Evolutionary conservation across 2,329 filamentous ascomycete species (phyloP).

Genomic region (Fusarium secorum): DNA sequence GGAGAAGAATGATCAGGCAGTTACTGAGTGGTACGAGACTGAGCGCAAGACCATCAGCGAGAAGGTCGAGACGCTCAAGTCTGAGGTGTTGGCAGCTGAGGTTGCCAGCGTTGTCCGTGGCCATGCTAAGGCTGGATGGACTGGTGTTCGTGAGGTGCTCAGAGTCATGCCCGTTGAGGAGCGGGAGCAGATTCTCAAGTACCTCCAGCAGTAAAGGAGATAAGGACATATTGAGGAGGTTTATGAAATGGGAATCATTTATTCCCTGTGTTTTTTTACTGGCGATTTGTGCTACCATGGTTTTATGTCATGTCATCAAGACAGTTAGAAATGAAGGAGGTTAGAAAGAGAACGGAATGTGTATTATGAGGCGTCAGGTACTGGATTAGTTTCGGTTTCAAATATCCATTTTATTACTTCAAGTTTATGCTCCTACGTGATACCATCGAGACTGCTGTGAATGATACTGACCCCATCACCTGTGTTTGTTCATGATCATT

Average conservation of each 20-base stretch:
- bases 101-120: constrained; percentile 55
- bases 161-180: constrained; percentile 88
- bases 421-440: neutral
- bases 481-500: neutral
- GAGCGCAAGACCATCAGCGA: constrained; percentile 83
- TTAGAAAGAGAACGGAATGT: constrained; percentile 31
- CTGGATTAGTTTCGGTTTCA: constrained; percentile 33
- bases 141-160: constrained; percentile 85
- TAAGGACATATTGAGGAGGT: neutral
- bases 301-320: constrained; percentile 34
- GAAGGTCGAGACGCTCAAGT: constrained; percentile 86
- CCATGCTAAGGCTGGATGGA: constrained; percentile 74
- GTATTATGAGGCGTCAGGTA: constrained; percentile 40
- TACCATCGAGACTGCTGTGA: neutral
- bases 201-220: constrained; percentile 54
- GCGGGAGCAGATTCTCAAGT: constrained; percentile 80
- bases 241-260: constrained; percentile 10
- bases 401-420: constrained; percentile 30
- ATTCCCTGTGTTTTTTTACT: constrained; percentile 27
- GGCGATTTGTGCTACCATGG: constrained; percentile 31
- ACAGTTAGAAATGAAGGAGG: constrained; percentile 36
- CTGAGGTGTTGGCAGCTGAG: constrained; percentile 67
- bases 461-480: neutral
- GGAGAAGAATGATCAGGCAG: constrained; percentile 78
- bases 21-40: constrained; percentile 95